Percentiles rank a stretch among this genome's conserved stretches.
These are phyloP conservation scores for Solanum verrucosum DNA, from an alignment of 257 asterid genomes.

Conservation along the genomic window DNA sequence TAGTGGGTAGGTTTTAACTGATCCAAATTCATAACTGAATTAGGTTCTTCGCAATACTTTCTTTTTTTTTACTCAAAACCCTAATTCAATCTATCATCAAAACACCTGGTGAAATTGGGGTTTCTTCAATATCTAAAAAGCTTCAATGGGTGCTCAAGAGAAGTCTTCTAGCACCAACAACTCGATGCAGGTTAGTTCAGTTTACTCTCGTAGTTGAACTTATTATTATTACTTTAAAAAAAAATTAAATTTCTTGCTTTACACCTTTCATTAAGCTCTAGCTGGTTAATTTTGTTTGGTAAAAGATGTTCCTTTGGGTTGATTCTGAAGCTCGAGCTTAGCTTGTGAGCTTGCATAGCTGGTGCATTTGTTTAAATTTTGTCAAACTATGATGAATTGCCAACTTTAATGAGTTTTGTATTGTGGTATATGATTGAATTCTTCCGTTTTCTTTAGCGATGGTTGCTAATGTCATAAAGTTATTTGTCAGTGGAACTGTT, in stretches of 20 bases:
- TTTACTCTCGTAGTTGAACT: background rate
- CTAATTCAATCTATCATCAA: constrained; percentile 25
- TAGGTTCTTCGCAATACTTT: background rate
- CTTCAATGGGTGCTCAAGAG: constrained; percentile 35
- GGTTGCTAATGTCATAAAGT: background rate
- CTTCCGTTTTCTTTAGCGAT: background rate
- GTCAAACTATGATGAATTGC: background rate
- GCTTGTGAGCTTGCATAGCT: background rate
- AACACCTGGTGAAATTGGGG: background rate
- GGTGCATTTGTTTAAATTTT: background rate
- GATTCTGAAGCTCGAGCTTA: background rate
- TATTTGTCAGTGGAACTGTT: background rate
- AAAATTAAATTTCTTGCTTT: background rate
- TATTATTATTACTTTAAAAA: background rate
- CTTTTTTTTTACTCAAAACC: constrained; percentile 28
- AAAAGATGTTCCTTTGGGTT: background rate
- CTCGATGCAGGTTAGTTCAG: background rate
- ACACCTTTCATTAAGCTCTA: background rate
- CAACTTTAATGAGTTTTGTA: background rate
- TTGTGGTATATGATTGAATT: background rate
- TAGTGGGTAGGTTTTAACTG: constrained; percentile 19
- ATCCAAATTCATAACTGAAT: constrained; percentile 18
- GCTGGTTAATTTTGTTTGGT: background rate
- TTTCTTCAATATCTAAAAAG: background rate
- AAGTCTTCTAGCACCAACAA: constrained; percentile 13